These are phyloP conservation scores for Pilatotrama ljubarskyi DNA, from an alignment of 768 basidiomycete species.

Conservation along the genomic window DNA sequence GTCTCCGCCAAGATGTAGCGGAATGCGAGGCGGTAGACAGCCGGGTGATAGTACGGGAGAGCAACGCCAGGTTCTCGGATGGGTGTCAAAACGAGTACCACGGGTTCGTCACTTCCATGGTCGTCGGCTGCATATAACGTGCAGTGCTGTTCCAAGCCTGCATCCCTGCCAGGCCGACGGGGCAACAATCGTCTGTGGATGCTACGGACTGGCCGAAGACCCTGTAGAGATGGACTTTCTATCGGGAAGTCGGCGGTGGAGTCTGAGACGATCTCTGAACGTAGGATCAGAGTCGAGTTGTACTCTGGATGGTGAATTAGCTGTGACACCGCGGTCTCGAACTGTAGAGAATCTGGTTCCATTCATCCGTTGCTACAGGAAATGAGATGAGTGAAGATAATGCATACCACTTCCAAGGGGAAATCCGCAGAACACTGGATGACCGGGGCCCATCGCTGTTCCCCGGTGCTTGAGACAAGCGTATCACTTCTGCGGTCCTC, in stretches of 20 bases:
- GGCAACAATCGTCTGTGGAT: slow-evolving; percentile 75
- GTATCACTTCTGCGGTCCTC: neutral
- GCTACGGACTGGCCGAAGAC: slow-evolving; percentile 44
- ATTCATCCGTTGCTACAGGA: too few species aligned
- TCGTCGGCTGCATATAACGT: slow-evolving; percentile 52
- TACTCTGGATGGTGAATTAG: slow-evolving; percentile 89
- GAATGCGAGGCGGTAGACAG: slow-evolving; percentile 79
- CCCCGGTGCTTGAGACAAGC: neutral
- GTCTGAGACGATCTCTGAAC: slow-evolving; percentile 62
- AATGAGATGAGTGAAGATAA: neutral
- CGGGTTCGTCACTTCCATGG: neutral
- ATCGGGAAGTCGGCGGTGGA: slow-evolving; percentile 24
- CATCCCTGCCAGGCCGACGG: slow-evolving; percentile 75
- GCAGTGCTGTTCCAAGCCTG: slow-evolving; percentile 72
- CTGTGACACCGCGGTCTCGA: slow-evolving; percentile 68
- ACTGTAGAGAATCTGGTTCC: too few species aligned
- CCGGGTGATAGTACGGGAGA: slow-evolving; percentile 90
- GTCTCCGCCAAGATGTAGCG: slow-evolving; percentile 50
- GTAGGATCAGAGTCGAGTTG: slow-evolving; percentile 87
- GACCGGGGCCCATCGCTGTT: slow-evolving; percentile 30
- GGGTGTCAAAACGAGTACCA: slow-evolving; percentile 58
- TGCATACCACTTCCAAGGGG: slow-evolving; percentile 33
- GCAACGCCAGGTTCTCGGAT: slow-evolving; percentile 43
- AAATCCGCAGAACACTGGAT: slow-evolving; percentile 35
- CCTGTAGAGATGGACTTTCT: slow-evolving; percentile 40